phyloP scores from a whole-genome alignment of 1,139 yeast genomes.

The Geotrichum restrictum region DNA sequence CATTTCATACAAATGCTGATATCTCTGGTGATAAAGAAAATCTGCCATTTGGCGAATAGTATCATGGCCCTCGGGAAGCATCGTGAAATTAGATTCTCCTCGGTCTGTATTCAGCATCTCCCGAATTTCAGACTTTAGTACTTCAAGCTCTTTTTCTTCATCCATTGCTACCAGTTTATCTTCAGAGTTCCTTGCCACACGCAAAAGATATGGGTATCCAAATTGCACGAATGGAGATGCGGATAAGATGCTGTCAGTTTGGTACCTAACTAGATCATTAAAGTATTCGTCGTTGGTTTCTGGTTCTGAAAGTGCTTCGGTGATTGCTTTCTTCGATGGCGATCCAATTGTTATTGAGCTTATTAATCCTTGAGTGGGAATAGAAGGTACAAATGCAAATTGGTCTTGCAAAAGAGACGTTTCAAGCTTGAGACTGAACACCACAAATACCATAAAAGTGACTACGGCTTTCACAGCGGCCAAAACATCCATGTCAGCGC shows the following conservation, averaged over 20 bases:
- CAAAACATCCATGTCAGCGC: constrained; percentile 56
- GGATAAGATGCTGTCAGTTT: constrained; percentile 53
- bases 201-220: constrained; percentile 60
- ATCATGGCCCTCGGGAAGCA: constrained; percentile 30
- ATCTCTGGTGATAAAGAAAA: constrained; percentile 28
- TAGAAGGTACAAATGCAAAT: constrained; percentile 50
- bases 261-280: constrained; percentile 49
- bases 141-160: constrained; percentile 31
- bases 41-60: constrained; percentile 28
- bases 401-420: constrained; percentile 76
- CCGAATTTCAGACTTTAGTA: constrained; percentile 25
- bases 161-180: constrained; percentile 40
- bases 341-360: constrained; percentile 6
- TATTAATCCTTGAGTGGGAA: constrained; percentile 11
- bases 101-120: constrained; percentile 23
- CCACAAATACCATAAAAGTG: constrained; percentile 73
- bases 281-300: constrained; percentile 36
- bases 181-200: constrained; percentile 55
- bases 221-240: constrained; percentile 73
- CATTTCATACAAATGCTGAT: constrained; percentile 29
- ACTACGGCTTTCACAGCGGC: constrained; percentile 71
- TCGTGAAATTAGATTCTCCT: constrained; percentile 20
- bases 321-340: constrained; percentile 8
- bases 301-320: not conserved
- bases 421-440: constrained; percentile 75